Conservation (phyloP, 345 rosid genomes). For the Moricandia moricandioides region DNA sequence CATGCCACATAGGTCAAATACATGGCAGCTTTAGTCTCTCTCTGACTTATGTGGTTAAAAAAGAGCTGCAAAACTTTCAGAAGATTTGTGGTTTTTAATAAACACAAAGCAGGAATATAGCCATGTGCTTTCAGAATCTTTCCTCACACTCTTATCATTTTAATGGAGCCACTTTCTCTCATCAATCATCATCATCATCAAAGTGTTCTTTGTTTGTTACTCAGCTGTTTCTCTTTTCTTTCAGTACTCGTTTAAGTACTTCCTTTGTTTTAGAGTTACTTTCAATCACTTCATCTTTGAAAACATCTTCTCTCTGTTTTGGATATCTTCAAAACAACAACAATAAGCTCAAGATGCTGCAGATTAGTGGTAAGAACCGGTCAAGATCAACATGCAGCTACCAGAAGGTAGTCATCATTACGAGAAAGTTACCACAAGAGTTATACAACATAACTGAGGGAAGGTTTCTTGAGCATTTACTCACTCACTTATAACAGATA, state of each 20-base stretch:
- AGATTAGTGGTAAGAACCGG: slow-evolving; percentile 7
- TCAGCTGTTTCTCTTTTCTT: slow-evolving; percentile 2
- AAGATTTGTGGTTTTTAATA: slow-evolving; percentile 20
- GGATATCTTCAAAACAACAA: neutral
- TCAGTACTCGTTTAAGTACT: neutral
- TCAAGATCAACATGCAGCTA: slow-evolving; percentile 31
- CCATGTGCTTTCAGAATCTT: slow-evolving; percentile 35
- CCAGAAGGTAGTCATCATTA: slow-evolving; percentile 39
- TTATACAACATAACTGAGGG: slow-evolving; percentile 27
- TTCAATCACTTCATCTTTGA: neutral
- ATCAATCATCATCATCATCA: slow-evolving; percentile 4
- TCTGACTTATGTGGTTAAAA: slow-evolving; percentile 24
- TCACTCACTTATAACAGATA: slow-evolving; percentile 11
- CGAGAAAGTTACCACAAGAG: slow-evolving; percentile 32
- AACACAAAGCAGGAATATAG: slow-evolving; percentile 15
- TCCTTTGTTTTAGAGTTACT: neutral
- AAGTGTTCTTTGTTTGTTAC: slow-evolving; percentile 25
- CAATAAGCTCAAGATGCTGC: slow-evolving; percentile 21
- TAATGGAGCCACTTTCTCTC: slow-evolving; percentile 20
- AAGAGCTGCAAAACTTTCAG: slow-evolving; percentile 1
- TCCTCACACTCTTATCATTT: slow-evolving; percentile 22
- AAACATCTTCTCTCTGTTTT: neutral
- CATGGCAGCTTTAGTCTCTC: slow-evolving; percentile 13
- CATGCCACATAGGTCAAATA: slow-evolving; percentile 24
- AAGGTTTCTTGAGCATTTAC: slow-evolving; percentile 35